Conservation (phyloP, 345 rosid species). For the Citrus hindsii region DNA sequence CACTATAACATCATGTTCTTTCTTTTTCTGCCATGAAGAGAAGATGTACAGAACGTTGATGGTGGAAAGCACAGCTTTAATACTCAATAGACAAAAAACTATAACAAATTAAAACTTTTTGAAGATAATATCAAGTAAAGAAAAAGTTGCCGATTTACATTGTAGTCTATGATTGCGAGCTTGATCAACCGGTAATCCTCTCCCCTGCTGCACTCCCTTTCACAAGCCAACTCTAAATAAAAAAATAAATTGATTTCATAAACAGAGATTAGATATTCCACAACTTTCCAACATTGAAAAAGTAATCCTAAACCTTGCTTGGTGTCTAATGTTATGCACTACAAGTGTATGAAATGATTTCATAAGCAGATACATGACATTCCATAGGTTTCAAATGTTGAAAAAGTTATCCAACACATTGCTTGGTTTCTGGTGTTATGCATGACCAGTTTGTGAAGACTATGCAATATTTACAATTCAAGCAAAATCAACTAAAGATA, state of each 20-base stretch:
- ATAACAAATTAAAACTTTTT: background rate
- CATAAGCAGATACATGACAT: background rate
- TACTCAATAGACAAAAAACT: no score
- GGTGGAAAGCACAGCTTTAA: no score
- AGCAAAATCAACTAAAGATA: background rate
- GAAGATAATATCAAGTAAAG: background rate
- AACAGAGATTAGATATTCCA: background rate
- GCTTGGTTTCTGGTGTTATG: background rate
- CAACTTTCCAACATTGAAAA: background rate
- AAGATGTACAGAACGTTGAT: background rate
- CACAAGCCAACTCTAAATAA: constrained; percentile 69
- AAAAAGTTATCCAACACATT: background rate
- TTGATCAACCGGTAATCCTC: constrained; percentile 89
- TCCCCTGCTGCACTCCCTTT: constrained; percentile 92
- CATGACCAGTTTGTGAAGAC: background rate
- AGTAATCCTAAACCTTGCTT: background rate
- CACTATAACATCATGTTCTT: constrained; percentile 68
- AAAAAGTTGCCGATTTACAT: constrained; percentile 28
- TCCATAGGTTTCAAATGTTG: background rate
- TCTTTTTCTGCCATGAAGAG: constrained; percentile 43
- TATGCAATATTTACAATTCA: background rate
- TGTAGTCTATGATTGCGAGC: constrained; percentile 75
- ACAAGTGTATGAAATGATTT: background rate
- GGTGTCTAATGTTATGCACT: no score
- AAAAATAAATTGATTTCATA: background rate